Base-by-base conservation (phyloP, 2,329 filamentous ascomycete species). In the Paraphoma sp. region DNA sequence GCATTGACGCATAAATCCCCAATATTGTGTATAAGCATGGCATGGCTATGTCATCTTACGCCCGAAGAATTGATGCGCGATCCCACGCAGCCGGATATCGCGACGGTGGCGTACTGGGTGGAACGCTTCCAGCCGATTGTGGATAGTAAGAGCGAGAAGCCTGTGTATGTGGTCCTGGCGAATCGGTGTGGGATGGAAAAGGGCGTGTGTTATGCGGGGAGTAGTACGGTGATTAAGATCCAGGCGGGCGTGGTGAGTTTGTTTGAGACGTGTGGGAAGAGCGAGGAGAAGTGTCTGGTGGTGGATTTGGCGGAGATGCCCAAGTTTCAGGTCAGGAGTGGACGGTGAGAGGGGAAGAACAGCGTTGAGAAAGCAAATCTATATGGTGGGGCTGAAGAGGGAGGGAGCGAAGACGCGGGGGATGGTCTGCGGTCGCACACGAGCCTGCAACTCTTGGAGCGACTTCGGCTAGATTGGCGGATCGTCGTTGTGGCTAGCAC, bases 41-140 rank as follows among this genome's bases (percentile, higher is more conserved):
- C 91, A 0, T 94, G 90, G 91, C 79, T 91, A 31, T 92, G 89
- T 14, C 70, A 79, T 29, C 71, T 86, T 23, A 1, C 80, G 73
- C 53, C 86, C 81, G 58, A 83, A 80, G 65, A 81, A 75, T 1
- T 80, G 67, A 16, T 54, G 56, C 7, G 87, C 79, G 69, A 86
- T 68, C 56, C 80, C 64, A 29, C 78, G 61, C 61, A 85, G 48
- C 89, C 90, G 0, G 90, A 93, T 62, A 83, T 90, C 76, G 86
- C 91, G 23, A 92, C 90, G 0, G 71, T 94, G 8, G 84, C 85
- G 0, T 94, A 94, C 66, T 94, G 91, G 91, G 79, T 92, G 0
- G 83, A 86, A 16, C 83, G 91, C 0, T 80, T 94, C 4, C 87
- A 89, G 53, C 91, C 91, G 0, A 65, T 83, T 41, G 69, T 81